A percentile compares a stretch with the other conserved stretches of the same genome.
Conservation (phyloP, 176 grass and related monocot genomes). For the Poa pratensis region DNA sequence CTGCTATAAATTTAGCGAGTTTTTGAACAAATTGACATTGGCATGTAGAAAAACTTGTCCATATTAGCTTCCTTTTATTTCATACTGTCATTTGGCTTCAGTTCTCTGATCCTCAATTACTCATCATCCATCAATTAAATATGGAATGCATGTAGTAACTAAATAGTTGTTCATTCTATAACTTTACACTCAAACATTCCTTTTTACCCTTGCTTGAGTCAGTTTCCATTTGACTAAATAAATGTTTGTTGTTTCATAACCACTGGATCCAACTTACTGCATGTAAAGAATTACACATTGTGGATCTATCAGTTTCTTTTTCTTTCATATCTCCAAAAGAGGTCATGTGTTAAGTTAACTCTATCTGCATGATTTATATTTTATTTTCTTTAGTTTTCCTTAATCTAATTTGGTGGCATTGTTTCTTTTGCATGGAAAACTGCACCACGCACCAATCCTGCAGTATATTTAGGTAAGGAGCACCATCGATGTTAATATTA, state of each 20-base stretch:
- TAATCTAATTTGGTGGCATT: constrained; percentile 51
- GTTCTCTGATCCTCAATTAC: background rate
- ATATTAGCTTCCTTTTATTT: constrained; percentile 14
- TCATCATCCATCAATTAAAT: constrained; percentile 12
- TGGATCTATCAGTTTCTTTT: background rate
- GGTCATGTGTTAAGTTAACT: constrained; percentile 31
- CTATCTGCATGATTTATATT: constrained; percentile 23
- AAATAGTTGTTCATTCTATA: background rate
- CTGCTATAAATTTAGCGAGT: background rate
- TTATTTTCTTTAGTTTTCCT: background rate
- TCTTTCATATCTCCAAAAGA: constrained; percentile 19
- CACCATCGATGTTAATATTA: constrained; percentile 1
- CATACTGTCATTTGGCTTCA: constrained; percentile 14
- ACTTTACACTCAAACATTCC: constrained; percentile 7
- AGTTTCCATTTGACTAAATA: background rate
- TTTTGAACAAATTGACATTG: constrained; percentile 8
- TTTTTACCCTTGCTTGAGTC: background rate
- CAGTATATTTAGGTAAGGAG: constrained; percentile 96
- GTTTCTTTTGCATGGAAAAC: constrained; percentile 76
- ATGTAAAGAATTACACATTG: background rate
- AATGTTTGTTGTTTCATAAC: constrained; percentile 1
- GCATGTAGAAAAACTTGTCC: background rate
- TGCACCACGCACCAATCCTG: constrained; percentile 30
- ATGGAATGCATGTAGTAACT: constrained; percentile 1
- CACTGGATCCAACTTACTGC: constrained; percentile 3